Conservation (phyloP, 208 protist species). For the Phytomonas sp. region DNA sequence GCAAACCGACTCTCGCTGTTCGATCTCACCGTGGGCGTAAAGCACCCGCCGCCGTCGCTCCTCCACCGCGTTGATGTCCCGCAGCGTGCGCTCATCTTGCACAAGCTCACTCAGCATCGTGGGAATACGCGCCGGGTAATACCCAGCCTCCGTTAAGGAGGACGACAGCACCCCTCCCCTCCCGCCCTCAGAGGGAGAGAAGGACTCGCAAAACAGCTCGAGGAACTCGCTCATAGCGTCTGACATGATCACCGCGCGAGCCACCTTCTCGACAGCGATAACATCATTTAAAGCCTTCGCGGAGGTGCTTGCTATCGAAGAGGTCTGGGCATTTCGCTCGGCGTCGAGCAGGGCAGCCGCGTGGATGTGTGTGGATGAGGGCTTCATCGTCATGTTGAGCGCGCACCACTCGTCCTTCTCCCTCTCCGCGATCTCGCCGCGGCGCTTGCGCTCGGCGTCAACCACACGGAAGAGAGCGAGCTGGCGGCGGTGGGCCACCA, state of each 20-base stretch:
- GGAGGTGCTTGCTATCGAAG: constrained; percentile 2
- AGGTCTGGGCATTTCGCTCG: background rate
- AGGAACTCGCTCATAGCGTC: constrained; percentile 53
- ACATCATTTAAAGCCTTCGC: constrained; percentile 30
- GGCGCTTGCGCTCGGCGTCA: constrained; percentile 36
- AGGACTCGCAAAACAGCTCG: constrained; percentile 29
- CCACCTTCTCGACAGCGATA: constrained; percentile 38
- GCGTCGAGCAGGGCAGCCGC: background rate
- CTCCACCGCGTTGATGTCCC: constrained; percentile 34
- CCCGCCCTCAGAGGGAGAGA: constrained; percentile 8
- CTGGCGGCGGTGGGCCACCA: constrained; percentile 36
- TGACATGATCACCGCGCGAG: constrained; percentile 36
- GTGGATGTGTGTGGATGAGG: constrained; percentile 11
- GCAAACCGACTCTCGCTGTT: constrained; percentile 28
- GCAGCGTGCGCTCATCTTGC: constrained; percentile 37
- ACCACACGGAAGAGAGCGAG: constrained; percentile 27
- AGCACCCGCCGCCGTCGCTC: constrained; percentile 42
- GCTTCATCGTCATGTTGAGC: constrained; percentile 48
- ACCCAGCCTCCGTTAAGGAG: too few species aligned
- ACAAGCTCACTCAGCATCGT: constrained; percentile 25
- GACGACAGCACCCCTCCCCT: constrained; percentile 15
- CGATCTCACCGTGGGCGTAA: constrained; percentile 39
- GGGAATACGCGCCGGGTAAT: constrained; percentile 18
- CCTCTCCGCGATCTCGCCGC: constrained; percentile 27
- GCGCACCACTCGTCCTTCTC: constrained; percentile 27